A percentile compares a stretch with the other conserved stretches of the same genome.
phyloP scores from a whole-genome alignment of 208 protist species.

The Acanthamoeba quina region DNA sequence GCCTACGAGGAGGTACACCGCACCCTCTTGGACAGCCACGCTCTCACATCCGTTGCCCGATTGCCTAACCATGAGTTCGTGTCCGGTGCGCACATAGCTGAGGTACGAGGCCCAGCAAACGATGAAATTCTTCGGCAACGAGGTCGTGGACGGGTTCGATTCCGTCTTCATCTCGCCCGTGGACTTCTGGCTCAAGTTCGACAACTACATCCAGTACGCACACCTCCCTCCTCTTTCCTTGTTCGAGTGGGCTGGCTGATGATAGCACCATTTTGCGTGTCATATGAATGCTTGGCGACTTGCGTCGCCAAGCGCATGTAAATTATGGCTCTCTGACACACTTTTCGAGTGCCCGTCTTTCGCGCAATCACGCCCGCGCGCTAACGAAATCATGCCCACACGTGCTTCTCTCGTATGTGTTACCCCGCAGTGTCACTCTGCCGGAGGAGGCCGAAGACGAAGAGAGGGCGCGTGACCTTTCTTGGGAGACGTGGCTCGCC shows the following conservation, averaged over 20 bases:
- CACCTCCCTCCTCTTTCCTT: not conserved
- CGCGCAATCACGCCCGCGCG: too few species aligned
- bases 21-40: too few species aligned
- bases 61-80: not conserved
- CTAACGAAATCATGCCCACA: too few species aligned
- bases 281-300: conserved; percentile 13
- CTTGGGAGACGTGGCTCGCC: not conserved
- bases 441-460: not conserved
- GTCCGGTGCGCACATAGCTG: not conserved
- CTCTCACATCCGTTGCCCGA: not conserved
- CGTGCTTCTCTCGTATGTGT: not conserved
- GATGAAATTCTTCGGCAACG: conserved; percentile 37
- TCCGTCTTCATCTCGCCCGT: conserved; percentile 54
- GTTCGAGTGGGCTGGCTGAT: not conserved
- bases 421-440: not conserved
- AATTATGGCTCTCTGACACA: conserved; percentile 61
- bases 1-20: conserved; percentile 59
- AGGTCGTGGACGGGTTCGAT: conserved; percentile 57
- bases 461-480: not conserved
- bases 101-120: conserved; percentile 48
- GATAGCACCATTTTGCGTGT: conserved; percentile 54
- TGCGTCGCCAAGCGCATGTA: not conserved
- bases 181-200: conserved; percentile 54
- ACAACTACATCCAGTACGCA: conserved; percentile 68
- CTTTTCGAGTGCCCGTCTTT: too few species aligned